Evolutionary conservation across 2,329 filamentous ascomycete species (phyloP).

Genomic region (Pyrenophora graminea): DNA sequence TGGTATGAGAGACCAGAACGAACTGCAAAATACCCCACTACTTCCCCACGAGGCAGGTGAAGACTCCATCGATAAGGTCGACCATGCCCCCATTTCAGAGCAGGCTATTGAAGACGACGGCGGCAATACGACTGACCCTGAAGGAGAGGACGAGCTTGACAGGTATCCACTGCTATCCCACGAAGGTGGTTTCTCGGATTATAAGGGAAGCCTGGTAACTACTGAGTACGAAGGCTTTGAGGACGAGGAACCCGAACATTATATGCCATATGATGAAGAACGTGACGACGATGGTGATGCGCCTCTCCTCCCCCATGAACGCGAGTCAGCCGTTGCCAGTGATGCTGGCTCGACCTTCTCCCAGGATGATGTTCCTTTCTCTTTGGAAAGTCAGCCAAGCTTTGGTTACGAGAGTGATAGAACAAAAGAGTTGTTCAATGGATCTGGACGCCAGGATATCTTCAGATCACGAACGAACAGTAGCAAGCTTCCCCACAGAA

Average conservation of each 20-base stretch:
- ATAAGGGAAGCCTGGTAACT: slow-evolving; percentile 17
- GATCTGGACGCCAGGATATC: slow-evolving; percentile 13
- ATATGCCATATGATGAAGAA: slow-evolving; percentile 11
- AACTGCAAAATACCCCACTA: slow-evolving; percentile 17
- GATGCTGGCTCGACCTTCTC: slow-evolving; percentile 22
- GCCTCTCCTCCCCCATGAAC: slow-evolving; percentile 33
- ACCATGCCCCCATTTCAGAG: slow-evolving; percentile 29
- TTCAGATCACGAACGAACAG: slow-evolving; percentile 29
- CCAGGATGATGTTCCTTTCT: slow-evolving; percentile 13
- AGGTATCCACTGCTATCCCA: slow-evolving; percentile 44
- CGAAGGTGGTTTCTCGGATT: slow-evolving; percentile 35
- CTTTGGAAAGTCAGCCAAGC: slow-evolving; percentile 9
- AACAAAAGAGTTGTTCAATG: slow-evolving; percentile 14
- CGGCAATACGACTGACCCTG: slow-evolving; percentile 10
- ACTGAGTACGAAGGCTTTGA: slow-evolving; percentile 21
- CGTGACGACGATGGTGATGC: slow-evolving; percentile 13
- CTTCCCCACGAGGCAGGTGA: slow-evolving; percentile 15
- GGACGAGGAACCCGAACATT: slow-evolving; percentile 16
- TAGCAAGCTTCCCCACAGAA: slow-evolving; percentile 29
- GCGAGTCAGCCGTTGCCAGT: slow-evolving; percentile 15
- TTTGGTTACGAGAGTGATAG: slow-evolving; percentile 18
- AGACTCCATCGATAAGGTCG: slow-evolving; percentile 4
- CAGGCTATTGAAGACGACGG: slow-evolving; percentile 12
- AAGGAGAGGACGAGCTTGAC: slow-evolving; percentile 29
- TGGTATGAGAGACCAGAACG: background rate